Evolutionary conservation across 306 rosid genomes (phyloP).

Genomic region (Prunus campanulata): DNA sequence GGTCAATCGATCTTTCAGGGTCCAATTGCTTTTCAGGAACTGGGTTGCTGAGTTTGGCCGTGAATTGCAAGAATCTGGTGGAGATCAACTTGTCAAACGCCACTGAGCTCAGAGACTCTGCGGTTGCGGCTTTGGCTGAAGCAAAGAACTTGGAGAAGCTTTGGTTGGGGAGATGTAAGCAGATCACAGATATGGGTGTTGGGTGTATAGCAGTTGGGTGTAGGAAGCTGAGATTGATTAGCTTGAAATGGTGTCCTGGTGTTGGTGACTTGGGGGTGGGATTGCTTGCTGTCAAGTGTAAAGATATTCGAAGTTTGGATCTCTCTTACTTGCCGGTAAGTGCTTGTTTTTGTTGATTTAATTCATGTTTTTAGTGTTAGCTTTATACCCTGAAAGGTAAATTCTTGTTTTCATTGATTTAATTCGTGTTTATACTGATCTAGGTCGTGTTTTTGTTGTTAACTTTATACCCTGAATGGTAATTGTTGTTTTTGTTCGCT

Average conservation of each 20-base stretch:
- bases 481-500: neutral
- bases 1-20: slow-evolving; percentile 62
- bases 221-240: slow-evolving; percentile 55
- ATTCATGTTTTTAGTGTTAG: neutral
- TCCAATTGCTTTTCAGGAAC: slow-evolving; percentile 58
- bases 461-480: no score
- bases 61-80: slow-evolving; percentile 46
- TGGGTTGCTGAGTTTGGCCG: slow-evolving; percentile 49
- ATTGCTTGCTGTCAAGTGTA: slow-evolving; percentile 80
- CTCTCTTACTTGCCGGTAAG: slow-evolving; percentile 84
- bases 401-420: neutral
- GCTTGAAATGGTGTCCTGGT: slow-evolving; percentile 84
- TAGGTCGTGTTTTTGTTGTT: neutral
- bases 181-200: slow-evolving; percentile 82
- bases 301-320: slow-evolving; percentile 63
- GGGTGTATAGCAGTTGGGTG: slow-evolving; percentile 96
- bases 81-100: slow-evolving; percentile 84
- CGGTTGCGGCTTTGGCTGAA: slow-evolving; percentile 62
- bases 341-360: neutral
- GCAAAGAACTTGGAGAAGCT: slow-evolving; percentile 71
- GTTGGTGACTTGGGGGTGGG: slow-evolving; percentile 84
- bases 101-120: slow-evolving; percentile 66
- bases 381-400: neutral
- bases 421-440: neutral
- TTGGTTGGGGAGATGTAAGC: slow-evolving; percentile 74